Percentiles rank a stretch among this genome's conserved stretches.
Evolutionary conservation across 495 filamentous ascomycete genomes (phyloP).

Genomic region (Chaetomium cochliodes): DNA sequence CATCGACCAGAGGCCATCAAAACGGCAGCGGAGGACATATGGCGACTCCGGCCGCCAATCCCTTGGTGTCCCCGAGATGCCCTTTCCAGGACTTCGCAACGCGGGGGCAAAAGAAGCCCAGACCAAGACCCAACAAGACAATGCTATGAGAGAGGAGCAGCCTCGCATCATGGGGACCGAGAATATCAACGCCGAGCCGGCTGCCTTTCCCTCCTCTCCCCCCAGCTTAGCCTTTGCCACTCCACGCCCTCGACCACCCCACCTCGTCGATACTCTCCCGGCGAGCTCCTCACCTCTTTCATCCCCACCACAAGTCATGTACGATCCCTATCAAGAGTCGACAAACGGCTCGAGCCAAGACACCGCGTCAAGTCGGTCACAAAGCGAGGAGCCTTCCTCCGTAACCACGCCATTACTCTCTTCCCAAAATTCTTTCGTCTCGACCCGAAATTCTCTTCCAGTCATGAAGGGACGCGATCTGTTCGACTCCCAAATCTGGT

Average conservation of each 20-base stretch:
- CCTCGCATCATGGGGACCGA: not conserved
- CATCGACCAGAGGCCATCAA: slow-evolving; percentile 40
- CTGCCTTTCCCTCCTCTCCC: slow-evolving; percentile 25
- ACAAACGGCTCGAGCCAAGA: slow-evolving; percentile 30
- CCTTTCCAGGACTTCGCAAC: slow-evolving; percentile 13
- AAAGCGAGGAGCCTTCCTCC: slow-evolving; percentile 41
- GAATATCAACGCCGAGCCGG: not conserved
- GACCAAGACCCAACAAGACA: not conserved
- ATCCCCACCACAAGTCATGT: slow-evolving; percentile 45
- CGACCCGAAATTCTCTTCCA: slow-evolving; percentile 41
- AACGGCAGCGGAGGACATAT: slow-evolving; percentile 42
- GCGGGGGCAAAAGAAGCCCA: not conserved
- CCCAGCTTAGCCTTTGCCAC: slow-evolving; percentile 26
- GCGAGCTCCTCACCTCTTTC: slow-evolving; percentile 47
- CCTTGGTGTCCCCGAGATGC: not conserved
- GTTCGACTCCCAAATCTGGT: slow-evolving; percentile 65
- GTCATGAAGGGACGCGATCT: slow-evolving; percentile 65
- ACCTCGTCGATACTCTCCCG: slow-evolving; percentile 15
- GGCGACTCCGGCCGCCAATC: slow-evolving; percentile 16
- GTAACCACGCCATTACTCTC: slow-evolving; percentile 38
- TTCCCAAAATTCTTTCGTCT: slow-evolving; percentile 42
- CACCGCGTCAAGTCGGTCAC: slow-evolving; percentile 36
- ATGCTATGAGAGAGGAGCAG: not conserved
- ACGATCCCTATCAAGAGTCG: slow-evolving; percentile 46
- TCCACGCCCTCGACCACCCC: slow-evolving; percentile 4